These are phyloP conservation scores for Gautieria morchelliformis DNA, from an alignment of 768 basidiomycete species.

Conservation along the genomic window DNA sequence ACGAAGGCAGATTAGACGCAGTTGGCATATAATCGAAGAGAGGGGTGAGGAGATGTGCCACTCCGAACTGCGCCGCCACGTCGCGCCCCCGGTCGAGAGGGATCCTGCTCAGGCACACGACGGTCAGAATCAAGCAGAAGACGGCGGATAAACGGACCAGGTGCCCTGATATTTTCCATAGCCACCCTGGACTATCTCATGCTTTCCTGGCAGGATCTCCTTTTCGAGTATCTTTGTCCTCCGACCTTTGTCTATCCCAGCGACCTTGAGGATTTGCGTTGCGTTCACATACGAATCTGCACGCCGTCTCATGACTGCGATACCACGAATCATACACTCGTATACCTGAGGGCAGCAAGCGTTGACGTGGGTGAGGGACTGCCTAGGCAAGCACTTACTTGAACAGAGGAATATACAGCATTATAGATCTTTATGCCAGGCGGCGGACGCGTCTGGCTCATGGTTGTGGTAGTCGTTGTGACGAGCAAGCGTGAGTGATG, in stretches of 20 bases:
- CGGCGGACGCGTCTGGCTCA: slow-evolving; percentile 13
- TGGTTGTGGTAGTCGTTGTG: slow-evolving; percentile 4
- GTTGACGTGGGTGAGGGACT: background rate
- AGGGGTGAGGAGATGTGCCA: slow-evolving; percentile 76
- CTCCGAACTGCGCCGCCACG: slow-evolving; percentile 86
- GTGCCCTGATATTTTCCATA: slow-evolving; percentile 99
- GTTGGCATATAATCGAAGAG: slow-evolving; percentile 90
- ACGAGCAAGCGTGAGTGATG: slow-evolving; percentile 16
- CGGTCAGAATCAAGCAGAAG: background rate
- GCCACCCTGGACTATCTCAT: slow-evolving; percentile 98
- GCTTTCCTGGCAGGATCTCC: slow-evolving; percentile 89
- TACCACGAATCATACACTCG: slow-evolving; percentile 96
- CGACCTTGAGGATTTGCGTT: slow-evolving; percentile 98
- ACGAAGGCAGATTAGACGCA: slow-evolving; percentile 34
- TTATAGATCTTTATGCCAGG: slow-evolving; percentile 80
- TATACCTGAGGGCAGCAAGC: slow-evolving; percentile 53
- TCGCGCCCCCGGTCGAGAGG: slow-evolving; percentile 91
- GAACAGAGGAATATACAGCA: slow-evolving; percentile 85
- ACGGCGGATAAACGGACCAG: slow-evolving; percentile 49
- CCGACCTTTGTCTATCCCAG: slow-evolving; percentile 93
- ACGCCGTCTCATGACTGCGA: slow-evolving; percentile 95
- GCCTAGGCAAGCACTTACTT: slow-evolving; percentile 34
- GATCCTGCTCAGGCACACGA: slow-evolving; percentile 54
- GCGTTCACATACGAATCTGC: slow-evolving; percentile 96
- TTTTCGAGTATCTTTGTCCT: slow-evolving; percentile 96